Conservation (phyloP, 2,329 filamentous ascomycete genomes). For the Verticillium tricorpus region DNA sequence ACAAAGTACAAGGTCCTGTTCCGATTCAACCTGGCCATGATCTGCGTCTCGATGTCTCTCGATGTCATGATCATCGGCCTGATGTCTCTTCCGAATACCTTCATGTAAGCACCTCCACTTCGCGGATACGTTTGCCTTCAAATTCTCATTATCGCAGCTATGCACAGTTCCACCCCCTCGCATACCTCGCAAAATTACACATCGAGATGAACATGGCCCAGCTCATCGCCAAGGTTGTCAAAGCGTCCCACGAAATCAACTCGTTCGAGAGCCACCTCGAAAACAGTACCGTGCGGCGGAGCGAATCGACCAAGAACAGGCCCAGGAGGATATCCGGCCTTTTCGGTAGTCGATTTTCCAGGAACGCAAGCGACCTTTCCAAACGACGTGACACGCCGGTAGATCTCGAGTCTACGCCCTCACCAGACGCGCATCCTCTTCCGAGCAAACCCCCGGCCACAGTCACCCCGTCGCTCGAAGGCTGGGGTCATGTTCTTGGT, state of each 20-base stretch:
- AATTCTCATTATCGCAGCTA: not conserved
- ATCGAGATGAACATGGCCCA: constrained; percentile 52
- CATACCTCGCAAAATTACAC: constrained; percentile 48
- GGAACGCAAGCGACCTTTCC: not conserved
- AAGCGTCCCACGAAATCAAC: not conserved
- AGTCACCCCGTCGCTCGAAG: not conserved
- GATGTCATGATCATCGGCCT: constrained; percentile 14
- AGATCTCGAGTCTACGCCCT: not conserved
- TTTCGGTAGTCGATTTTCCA: not conserved
- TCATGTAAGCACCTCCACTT: constrained; percentile 13
- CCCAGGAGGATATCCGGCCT: not conserved
- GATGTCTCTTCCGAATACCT: constrained; percentile 1
- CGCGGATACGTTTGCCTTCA: not conserved
- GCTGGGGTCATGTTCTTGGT: not conserved
- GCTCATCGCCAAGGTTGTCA: constrained; percentile 37
- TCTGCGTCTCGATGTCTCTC: constrained; percentile 19
- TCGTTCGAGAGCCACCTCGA: not conserved
- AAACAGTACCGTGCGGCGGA: not conserved
- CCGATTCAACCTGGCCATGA: constrained; percentile 22
- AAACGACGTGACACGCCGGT: not conserved
- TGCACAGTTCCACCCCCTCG: constrained; percentile 41
- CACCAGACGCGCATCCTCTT: not conserved
- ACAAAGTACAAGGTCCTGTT: constrained; percentile 44
- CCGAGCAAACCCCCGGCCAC: not conserved
- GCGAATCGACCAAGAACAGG: not conserved